Evolutionary conservation across 306 rosid species (phyloP).

Genomic region (Vigna reflexopilosa): DNA sequence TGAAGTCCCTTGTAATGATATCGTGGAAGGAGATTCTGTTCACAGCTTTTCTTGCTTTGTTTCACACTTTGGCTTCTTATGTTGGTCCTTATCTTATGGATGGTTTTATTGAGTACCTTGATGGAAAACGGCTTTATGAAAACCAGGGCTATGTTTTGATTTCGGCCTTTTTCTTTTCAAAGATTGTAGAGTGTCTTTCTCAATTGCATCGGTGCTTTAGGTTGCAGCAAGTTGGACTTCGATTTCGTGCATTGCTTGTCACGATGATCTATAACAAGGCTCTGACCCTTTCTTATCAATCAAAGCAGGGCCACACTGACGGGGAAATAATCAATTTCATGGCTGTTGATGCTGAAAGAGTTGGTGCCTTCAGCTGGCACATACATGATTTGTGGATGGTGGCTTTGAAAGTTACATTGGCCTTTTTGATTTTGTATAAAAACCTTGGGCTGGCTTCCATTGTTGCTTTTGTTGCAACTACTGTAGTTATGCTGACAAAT

Average conservation of each 20-base stretch:
- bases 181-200: constrained; percentile 52
- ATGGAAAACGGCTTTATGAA: constrained; percentile 45
- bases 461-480: constrained; percentile 54
- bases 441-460: constrained; percentile 63
- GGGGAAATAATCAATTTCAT: constrained; percentile 66
- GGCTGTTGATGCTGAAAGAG: constrained; percentile 64
- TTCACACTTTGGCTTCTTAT: constrained; percentile 55
- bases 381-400: constrained; percentile 58
- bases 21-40: constrained; percentile 56
- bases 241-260: constrained; percentile 50
- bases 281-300: constrained; percentile 51
- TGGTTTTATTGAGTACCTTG: constrained; percentile 55
- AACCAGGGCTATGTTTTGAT: constrained; percentile 57
- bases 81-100: constrained; percentile 66
- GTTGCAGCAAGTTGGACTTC: constrained; percentile 54
- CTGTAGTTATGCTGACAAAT: constrained; percentile 57
- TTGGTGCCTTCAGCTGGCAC: constrained; percentile 51
- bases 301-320: constrained; percentile 54
- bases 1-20: constrained; percentile 40
- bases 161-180: constrained; percentile 52
- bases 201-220: constrained; percentile 56
- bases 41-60: constrained; percentile 41
- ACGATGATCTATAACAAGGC: constrained; percentile 49
- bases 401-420: constrained; percentile 49
- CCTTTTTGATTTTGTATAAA: constrained; percentile 54